These are phyloP conservation scores for Fraxinus sp. DNA, from an alignment of 305 asterid genomes.

Conservation along the genomic window DNA sequence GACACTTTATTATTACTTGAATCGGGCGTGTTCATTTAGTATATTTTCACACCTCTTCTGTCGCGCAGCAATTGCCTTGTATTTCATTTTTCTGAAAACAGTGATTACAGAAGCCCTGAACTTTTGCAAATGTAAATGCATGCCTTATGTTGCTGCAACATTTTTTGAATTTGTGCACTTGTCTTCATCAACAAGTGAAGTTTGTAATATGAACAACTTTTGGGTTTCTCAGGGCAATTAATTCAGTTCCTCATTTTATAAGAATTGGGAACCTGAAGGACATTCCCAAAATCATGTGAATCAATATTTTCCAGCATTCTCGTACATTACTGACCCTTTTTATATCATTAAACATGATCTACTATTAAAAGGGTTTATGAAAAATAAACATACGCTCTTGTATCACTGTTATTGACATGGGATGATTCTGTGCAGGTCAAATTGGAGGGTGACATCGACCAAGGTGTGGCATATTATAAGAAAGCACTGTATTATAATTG, in stretches of 20 bases:
- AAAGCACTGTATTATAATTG: conserved; percentile 90
- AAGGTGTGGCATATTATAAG: conserved; percentile 89
- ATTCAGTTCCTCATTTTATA: conserved; percentile 8
- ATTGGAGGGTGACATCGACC: conserved; percentile 93
- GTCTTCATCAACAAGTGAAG: background rate
- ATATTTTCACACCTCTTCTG: background rate
- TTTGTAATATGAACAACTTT: background rate
- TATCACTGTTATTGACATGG: conserved; percentile 23
- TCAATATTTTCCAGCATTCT: background rate
- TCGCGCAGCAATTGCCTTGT: conserved; percentile 4
- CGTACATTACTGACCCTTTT: background rate
- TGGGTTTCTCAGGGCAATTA: conserved; percentile 14
- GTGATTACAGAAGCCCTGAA: background rate
- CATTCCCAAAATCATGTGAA: background rate
- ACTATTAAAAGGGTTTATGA: background rate
- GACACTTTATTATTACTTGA: background rate
- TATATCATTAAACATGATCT: background rate
- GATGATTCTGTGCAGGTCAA: conserved; percentile 64
- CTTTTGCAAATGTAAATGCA: conserved; percentile 11
- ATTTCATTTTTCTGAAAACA: conserved; percentile 10
- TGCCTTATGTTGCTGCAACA: conserved; percentile 22
- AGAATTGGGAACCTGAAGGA: conserved; percentile 4
- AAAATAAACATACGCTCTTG: background rate
- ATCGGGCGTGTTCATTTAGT: background rate
- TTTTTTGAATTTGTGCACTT: background rate